Percentiles rank a stretch among this genome's conserved stretches.
These are phyloP conservation scores for Coffea eugenioides DNA, from an alignment of 257 asterid genomes.

Conservation along the genomic window DNA sequence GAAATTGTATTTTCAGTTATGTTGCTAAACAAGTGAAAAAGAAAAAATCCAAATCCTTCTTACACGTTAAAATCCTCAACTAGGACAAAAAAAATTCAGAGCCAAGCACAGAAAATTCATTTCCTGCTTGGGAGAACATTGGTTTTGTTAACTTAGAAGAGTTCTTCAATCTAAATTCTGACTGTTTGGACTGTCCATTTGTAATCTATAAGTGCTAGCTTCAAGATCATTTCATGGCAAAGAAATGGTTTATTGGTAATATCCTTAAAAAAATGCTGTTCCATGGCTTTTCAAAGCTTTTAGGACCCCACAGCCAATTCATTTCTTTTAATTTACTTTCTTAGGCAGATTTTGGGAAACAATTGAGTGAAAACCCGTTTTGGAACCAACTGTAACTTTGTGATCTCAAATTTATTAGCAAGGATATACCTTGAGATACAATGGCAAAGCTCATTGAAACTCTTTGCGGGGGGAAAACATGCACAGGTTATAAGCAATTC, in stretches of 20 bases:
- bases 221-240: neutral
- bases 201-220: neutral
- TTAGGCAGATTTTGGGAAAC: neutral
- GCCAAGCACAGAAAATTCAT: neutral
- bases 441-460: no score
- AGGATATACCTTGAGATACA: no score
- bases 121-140: neutral
- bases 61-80: neutral
- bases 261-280: no score
- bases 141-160: neutral
- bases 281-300: no score
- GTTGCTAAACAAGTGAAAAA: no score
- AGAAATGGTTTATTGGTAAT: neutral
- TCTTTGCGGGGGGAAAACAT: no score
- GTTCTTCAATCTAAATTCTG: neutral
- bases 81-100: neutral
- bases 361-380: no score
- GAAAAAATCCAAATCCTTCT: no score
- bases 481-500: no score
- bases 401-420: no score
- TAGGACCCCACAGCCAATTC: neutral
- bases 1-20: no score
- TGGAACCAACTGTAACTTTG: no score
- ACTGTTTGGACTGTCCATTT: neutral
- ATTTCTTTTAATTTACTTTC: neutral